phyloP scores from a whole-genome alignment of 306 rosid genomes.

The Cicer yamashitae region DNA sequence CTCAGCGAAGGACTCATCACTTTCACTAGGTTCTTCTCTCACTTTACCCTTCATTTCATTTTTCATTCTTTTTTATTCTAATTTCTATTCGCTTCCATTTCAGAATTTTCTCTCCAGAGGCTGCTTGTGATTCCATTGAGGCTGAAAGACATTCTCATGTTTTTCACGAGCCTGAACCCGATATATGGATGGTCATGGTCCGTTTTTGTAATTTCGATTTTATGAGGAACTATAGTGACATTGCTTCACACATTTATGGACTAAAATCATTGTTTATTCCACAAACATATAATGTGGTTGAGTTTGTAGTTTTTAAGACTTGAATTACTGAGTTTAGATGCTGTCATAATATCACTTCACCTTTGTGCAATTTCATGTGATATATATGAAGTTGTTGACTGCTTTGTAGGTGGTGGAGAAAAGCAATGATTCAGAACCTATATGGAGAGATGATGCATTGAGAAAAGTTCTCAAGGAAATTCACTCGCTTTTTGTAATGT shows the following conservation, averaged over 20 bases:
- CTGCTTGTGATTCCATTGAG: slow-evolving; percentile 87
- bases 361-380: slow-evolving; percentile 20
- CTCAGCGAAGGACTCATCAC: slow-evolving; percentile 98
- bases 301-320: not conserved
- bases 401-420: slow-evolving; percentile 84
- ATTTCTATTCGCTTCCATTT: not conserved
- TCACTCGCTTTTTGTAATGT: slow-evolving; percentile 85
- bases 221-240: too few relatives aligned
- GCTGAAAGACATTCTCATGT: slow-evolving; percentile 88
- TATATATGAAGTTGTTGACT: slow-evolving; percentile 26
- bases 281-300: not conserved
- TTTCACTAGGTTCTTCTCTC: slow-evolving; percentile 68
- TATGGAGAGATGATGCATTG: slow-evolving; percentile 82
- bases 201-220: not conserved
- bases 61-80: not conserved
- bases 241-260: too few relatives aligned
- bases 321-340: not conserved
- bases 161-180: slow-evolving; percentile 83
- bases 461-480: slow-evolving; percentile 85
- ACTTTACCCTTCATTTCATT: not conserved
- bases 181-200: slow-evolving; percentile 97
- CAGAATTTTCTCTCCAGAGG: slow-evolving; percentile 94
- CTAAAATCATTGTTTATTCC: too few relatives aligned
- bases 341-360: not conserved
- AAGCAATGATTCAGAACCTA: slow-evolving; percentile 76